phyloP scores from a whole-genome alignment of 2,329 filamentous ascomycete species.

The Coleophoma eucalyptorum region DNA sequence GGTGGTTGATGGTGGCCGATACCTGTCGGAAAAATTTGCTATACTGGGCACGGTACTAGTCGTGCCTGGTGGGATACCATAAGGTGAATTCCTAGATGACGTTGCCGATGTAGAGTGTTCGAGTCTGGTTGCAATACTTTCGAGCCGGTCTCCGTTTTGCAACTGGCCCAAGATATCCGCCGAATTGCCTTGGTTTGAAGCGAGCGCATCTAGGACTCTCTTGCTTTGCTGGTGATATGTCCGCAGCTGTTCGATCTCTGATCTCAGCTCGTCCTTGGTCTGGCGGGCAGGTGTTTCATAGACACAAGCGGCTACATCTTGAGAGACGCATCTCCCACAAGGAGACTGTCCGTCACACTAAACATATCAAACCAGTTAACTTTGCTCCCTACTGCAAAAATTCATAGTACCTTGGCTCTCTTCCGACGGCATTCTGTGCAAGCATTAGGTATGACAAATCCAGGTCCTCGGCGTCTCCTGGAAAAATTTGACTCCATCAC shows the following conservation, averaged over 20 bases:
- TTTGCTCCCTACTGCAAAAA: too few relatives aligned
- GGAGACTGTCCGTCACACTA: conserved; percentile 54
- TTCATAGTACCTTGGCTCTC: conserved; percentile 20
- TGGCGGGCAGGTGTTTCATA: conserved; percentile 62
- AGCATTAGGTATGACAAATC: conserved; percentile 11
- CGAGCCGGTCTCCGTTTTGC: conserved; percentile 49
- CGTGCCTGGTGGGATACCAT: conserved; percentile 15
- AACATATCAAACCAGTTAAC: too few relatives aligned
- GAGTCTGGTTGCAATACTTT: conserved; percentile 43
- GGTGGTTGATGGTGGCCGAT: conserved; percentile 13
- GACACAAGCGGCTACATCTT: conserved; percentile 50
- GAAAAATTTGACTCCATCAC: background rate
- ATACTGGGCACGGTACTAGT: conserved; percentile 30
- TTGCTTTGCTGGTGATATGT: conserved; percentile 51
- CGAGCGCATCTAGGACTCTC: conserved; percentile 50
- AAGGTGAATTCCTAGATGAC: conserved; percentile 31
- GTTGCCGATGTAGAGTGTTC: conserved; percentile 23
- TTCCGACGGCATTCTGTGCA: conserved; percentile 14
- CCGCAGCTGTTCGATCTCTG: conserved; percentile 55
- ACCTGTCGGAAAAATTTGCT: conserved; percentile 42
- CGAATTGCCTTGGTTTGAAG: conserved; percentile 20
- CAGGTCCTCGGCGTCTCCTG: conserved; percentile 6
- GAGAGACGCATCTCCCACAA: conserved; percentile 45
- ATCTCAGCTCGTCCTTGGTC: conserved; percentile 57
- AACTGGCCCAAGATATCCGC: conserved; percentile 49